Conservation (phyloP, 228 moss, liverwort and hornwort genomes). For the Sphagnum fallax region DNA sequence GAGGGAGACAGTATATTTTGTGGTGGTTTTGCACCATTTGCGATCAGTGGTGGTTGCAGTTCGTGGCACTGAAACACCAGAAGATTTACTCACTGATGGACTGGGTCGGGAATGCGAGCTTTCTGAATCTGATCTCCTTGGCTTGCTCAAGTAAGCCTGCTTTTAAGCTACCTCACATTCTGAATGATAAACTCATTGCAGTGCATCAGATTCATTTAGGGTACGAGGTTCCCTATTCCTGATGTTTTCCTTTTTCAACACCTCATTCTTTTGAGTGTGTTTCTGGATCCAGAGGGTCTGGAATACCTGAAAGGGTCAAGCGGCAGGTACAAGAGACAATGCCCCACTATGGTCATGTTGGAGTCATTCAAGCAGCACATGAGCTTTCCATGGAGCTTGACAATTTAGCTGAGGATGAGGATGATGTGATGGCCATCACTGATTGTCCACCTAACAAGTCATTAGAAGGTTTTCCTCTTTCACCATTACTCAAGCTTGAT, state of each 20-base stretch:
- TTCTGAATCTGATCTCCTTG: slow-evolving; percentile 59
- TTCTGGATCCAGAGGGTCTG: slow-evolving; percentile 38
- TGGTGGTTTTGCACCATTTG: slow-evolving; percentile 51
- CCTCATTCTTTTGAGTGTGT: background rate
- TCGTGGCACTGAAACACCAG: slow-evolving; percentile 87
- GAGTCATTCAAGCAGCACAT: slow-evolving; percentile 73
- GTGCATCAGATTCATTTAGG: background rate
- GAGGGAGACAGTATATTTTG: slow-evolving; percentile 80
- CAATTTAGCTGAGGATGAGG: slow-evolving; percentile 50
- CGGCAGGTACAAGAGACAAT: slow-evolving; percentile 48
- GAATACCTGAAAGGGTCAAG: slow-evolving; percentile 50
- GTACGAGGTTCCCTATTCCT: background rate
- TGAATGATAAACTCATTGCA: background rate
- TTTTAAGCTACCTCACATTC: background rate
- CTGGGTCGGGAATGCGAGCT: slow-evolving; percentile 65
- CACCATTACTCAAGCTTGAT: background rate
- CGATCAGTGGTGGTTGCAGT: slow-evolving; percentile 56
- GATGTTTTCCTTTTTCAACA: too few species aligned
- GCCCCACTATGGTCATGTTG: slow-evolving; percentile 79
- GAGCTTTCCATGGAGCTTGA: slow-evolving; percentile 81
- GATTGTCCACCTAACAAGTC: slow-evolving; percentile 8
- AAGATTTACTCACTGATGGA: slow-evolving; percentile 82
- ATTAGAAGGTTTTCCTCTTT: slow-evolving; percentile 6
- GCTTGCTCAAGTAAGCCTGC: slow-evolving; percentile 58
- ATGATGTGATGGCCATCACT: slow-evolving; percentile 19